A percentile compares a stretch with the other conserved stretches of the same genome.
These are phyloP conservation scores for Boletus edulis DNA, from an alignment of 768 basidiomycete genomes.

Conservation along the genomic window DNA sequence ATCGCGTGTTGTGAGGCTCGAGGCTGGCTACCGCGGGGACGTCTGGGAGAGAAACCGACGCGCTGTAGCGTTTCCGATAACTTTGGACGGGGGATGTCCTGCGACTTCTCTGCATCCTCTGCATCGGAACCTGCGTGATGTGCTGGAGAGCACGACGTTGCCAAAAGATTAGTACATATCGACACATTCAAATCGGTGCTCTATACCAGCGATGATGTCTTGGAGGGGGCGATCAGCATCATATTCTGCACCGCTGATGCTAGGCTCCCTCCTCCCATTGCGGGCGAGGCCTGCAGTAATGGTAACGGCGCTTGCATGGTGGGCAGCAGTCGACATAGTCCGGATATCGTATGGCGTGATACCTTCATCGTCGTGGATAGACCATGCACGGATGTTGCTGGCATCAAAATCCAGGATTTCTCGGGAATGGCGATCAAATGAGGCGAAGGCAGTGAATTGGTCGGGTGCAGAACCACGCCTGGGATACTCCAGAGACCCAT, in stretches of 20 bases:
- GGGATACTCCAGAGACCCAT: constrained; percentile 64
- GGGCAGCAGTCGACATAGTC: constrained; percentile 79
- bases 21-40: constrained; percentile 53
- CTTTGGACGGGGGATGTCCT: constrained; percentile 51
- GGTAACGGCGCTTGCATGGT: constrained; percentile 88
- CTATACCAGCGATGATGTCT: constrained; percentile 63
- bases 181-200: background rate
- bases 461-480: constrained; percentile 63
- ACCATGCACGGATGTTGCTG: constrained; percentile 53
- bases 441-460: constrained; percentile 55
- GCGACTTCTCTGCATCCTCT: constrained; percentile 46
- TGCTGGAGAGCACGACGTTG: constrained; percentile 38
- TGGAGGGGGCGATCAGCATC: constrained; percentile 81
- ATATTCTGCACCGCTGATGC: constrained; percentile 77
- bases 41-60: constrained; percentile 70
- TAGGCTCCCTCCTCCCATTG: constrained; percentile 46
- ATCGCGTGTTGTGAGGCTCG: constrained; percentile 21
- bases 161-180: background rate
- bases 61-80: constrained; percentile 70
- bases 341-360: constrained; percentile 64
- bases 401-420: constrained; percentile 58
- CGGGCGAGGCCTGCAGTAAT: constrained; percentile 76
- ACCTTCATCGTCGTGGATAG: constrained; percentile 65
- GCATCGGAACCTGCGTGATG: constrained; percentile 47
- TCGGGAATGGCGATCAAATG: constrained; percentile 56